Base-by-base conservation (phyloP, 345 rosid species). In the Eucalyptus fibrosa region DNA sequence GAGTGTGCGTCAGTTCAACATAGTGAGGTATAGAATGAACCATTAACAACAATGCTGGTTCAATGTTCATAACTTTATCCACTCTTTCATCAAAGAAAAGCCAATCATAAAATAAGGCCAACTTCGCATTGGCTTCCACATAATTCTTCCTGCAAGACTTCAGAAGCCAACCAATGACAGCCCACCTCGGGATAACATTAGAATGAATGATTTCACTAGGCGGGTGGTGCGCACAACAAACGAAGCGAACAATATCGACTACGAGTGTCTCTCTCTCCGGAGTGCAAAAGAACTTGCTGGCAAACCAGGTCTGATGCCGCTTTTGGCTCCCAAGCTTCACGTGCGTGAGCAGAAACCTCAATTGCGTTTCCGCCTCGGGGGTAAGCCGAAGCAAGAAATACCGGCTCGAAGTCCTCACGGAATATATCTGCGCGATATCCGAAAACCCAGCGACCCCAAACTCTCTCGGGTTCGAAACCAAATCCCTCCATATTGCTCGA, bases 31-130 rank as follows among this genome's bases (percentile, higher is more conserved):
- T 92, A 14, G 99, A 97, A 93, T 91, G 93, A 37, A 94, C 92
- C 97, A 97, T 95, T 91, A 97, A 90, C 9, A 94, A 91, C 91
- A 96, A 91, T 50, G 98, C 99, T n/a, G 98, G 99, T 93, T 97
- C 99, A 44, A 97, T 94, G 90, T 94, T 96, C 99, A 95, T 97
- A 7, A 96, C 89, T 89, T 93, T 95, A 40, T 97, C 98, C 24
- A 91, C 50, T 87, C 87, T 94, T 89, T 93, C 99, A 50, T 97
- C 94, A 53, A 94, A 97, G 93, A 97, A 97, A 86, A 97, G 96
- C 99, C 99, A 96, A 87, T 97, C 99, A 82, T 94, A 95, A 90
- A 96, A 94, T 90, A 97, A 82, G 86, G 98, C 98, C 59, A 97
- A 91, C 96, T 92, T 97, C 23, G 88, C 92, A 90, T 93, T 93